Evolutionary conservation across 2,329 filamentous ascomycete species (phyloP).

Genomic region (Sclerotinia spermophila): DNA sequence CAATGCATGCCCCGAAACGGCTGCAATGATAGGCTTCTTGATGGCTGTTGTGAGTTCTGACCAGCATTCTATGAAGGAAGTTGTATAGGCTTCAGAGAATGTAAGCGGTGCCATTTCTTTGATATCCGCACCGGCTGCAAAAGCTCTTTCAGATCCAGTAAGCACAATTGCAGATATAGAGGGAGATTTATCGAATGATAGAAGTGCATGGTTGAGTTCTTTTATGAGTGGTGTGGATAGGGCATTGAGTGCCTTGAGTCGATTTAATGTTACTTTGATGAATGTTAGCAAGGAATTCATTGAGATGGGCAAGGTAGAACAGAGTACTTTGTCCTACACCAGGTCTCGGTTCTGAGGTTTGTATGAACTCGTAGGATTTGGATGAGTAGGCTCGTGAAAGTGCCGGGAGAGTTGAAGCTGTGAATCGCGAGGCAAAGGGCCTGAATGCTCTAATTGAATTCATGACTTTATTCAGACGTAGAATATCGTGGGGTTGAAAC

Average conservation of each 20-base stretch:
- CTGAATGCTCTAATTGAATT: slow-evolving; percentile 32
- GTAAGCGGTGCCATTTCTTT: slow-evolving; percentile 96
- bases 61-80: slow-evolving; percentile 94
- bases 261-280: slow-evolving; percentile 76
- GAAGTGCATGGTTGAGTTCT: slow-evolving; percentile 80
- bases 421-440: slow-evolving; percentile 35
- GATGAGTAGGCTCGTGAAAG: slow-evolving; percentile 34
- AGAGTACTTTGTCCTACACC: slow-evolving; percentile 79
- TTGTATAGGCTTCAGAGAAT: slow-evolving; percentile 82
- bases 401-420: slow-evolving; percentile 31
- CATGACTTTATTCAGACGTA: slow-evolving; percentile 27
- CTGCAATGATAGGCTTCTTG: slow-evolving; percentile 92
- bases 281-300: slow-evolving; percentile 5
- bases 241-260: slow-evolving; percentile 93
- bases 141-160: slow-evolving; percentile 85
- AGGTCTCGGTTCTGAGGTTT: slow-evolving; percentile 78
- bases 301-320: background rate
- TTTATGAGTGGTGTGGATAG: slow-evolving; percentile 85
- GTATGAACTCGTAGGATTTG: slow-evolving; percentile 70
- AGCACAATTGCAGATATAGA: slow-evolving; percentile 74
- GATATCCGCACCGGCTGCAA: slow-evolving; percentile 95
- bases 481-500: background rate
- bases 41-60: slow-evolving; percentile 77
- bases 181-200: slow-evolving; percentile 64
- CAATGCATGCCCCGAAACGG: slow-evolving; percentile 90